Evolutionary conservation across 225 moss, liverwort and hornwort species (phyloP), one percentile per base, ranked within the genome.

Genomic region (Antitrichia curtipendula): DNA sequence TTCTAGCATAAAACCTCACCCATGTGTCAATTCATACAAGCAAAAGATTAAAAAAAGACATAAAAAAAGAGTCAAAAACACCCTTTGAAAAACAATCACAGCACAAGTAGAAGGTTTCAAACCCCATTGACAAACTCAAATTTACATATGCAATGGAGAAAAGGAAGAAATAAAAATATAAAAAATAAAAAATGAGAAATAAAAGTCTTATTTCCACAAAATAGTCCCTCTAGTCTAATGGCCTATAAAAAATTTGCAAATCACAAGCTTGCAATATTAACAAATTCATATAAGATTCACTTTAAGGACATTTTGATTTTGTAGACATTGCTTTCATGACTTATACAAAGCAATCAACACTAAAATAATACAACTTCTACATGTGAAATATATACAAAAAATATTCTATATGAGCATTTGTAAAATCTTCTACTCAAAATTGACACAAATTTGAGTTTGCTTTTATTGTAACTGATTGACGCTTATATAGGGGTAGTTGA

Each of bases 61-160:
- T 20, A 7, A n/a, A 2, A 4, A 65, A n/a, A 36, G 8, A 69
- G 24, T 24, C 4, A 24, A 24, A 41, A 40, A 70, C 8, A 1
- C 1, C 25, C 15, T 69, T 40, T 14, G 24, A 69, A 4, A 40
- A 40, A 40, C 14, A 69, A 40, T 40, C 14, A 24, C 2, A 24
- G 1, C 3, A 70, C 8, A 40, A 0, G 8, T 41, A 8, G 8
- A 41, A 25, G 8, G 41, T 70, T 70, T 70, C 14, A 14, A 24
- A 8, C 3, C 19, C 13, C 3, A 70, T 14, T 40, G 3, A 8
- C 0, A 1, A n/a, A 12, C 12, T 21, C 1, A 1, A 0, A 66
- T n/a, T 66, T 66, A 12, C 16, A n/a, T 66, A 10, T 36, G 36
- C 64, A 64, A 64, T 64, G 6, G 19, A 10, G 2, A 1, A 3